Percentiles rank a stretch among this genome's conserved stretches.
These are phyloP conservation scores for Castanopsis chinensis DNA, from an alignment of 306 rosid genomes.

Conservation along the genomic window DNA sequence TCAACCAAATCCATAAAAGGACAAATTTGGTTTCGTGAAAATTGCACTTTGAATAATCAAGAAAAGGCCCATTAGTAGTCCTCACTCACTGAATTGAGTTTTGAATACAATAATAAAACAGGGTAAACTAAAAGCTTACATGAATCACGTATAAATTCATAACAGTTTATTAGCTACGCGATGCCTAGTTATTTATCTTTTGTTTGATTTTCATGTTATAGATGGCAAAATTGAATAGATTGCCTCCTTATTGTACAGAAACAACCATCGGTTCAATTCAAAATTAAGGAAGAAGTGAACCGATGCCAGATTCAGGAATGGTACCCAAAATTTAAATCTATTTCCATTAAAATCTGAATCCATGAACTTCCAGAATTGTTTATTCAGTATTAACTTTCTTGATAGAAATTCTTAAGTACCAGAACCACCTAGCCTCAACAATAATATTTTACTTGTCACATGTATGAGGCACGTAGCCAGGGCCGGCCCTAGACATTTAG, in stretches of 20 bases:
- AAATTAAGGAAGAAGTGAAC: conserved; percentile 64
- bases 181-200: not conserved
- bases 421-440: too few species aligned
- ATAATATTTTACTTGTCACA: too few species aligned
- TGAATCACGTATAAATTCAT: not conserved
- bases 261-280: not conserved
- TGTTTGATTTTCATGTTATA: conserved; percentile 11
- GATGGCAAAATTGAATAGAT: conserved; percentile 15
- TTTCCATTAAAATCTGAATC: conserved; percentile 58
- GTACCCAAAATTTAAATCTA: conserved; percentile 64
- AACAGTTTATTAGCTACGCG: not conserved
- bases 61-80: too few species aligned
- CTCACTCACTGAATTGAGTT: too few species aligned
- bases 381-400: conserved; percentile 51
- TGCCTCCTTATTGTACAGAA: not conserved
- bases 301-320: conserved; percentile 75
- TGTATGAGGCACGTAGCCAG: too few species aligned
- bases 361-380: conserved; percentile 70
- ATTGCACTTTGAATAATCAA: too few species aligned
- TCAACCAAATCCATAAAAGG: too few species aligned
- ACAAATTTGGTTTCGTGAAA: too few species aligned
- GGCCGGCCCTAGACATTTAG: too few species aligned
- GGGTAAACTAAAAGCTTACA: too few species aligned
- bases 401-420: conserved; percentile 1
- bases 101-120: too few species aligned